Conservation (phyloP, 2,329 filamentous ascomycete genomes). For the Arthrobotrys sphaeroides region DNA sequence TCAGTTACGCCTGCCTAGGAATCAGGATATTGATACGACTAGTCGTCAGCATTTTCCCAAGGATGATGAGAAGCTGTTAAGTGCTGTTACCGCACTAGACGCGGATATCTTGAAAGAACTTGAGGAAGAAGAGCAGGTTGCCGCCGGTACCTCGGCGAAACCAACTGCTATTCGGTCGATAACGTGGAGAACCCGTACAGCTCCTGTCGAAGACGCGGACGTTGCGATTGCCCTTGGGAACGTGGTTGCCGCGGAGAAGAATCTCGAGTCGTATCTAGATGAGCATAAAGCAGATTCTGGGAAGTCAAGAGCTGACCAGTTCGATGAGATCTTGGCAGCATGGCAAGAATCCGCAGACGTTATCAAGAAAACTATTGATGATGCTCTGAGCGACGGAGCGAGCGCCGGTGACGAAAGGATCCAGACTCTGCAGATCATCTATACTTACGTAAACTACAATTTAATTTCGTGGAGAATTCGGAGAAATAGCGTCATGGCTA, state of each 20-base stretch:
- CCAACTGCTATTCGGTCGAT: conserved; percentile 66
- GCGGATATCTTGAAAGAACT: conserved; percentile 70
- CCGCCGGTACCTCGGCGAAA: conserved; percentile 69
- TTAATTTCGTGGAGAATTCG: conserved; percentile 95
- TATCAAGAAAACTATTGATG: conserved; percentile 91
- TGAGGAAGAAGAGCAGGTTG: conserved; percentile 64
- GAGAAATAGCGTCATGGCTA: conserved; percentile 84
- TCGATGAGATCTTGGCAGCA: conserved; percentile 87
- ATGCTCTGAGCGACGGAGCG: conserved; percentile 76
- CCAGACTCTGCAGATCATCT: conserved; percentile 91
- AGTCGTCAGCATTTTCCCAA: conserved; percentile 79
- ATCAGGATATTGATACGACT: conserved; percentile 80
- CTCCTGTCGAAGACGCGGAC: conserved; percentile 89
- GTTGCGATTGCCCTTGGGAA: conserved; percentile 84
- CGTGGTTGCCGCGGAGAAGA: conserved; percentile 68
- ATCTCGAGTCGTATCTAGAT: conserved; percentile 54
- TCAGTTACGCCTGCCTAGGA: conserved; percentile 85
- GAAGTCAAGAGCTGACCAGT: conserved; percentile 81
- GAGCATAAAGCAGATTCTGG: conserved; percentile 52
- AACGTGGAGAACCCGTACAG: conserved; percentile 83
- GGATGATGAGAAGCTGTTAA: conserved; percentile 68
- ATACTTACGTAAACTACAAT: conserved; percentile 91
- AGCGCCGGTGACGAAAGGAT: conserved; percentile 84
- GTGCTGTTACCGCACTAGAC: conserved; percentile 76
- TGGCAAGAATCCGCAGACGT: conserved; percentile 95